phyloP scores from a whole-genome alignment of 768 basidiomycete genomes.

The Rhodotorula paludigena region DNA sequence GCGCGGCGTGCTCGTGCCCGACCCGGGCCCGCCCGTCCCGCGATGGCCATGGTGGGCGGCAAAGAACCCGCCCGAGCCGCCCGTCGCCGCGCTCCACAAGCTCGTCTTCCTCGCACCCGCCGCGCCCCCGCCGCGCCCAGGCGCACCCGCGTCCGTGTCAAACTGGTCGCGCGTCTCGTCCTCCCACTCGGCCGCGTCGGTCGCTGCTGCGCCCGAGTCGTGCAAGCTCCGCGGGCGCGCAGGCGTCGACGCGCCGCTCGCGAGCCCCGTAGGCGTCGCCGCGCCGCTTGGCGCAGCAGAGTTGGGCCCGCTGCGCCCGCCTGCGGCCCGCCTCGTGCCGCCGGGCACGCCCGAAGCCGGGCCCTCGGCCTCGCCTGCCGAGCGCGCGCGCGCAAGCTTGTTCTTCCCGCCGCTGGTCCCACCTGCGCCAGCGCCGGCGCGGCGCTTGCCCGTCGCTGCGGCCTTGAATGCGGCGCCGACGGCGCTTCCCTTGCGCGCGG shows the following conservation, averaged over 20 bases:
- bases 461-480: background rate
- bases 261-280: background rate
- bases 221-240: conserved; percentile 2
- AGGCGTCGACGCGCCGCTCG: background rate
- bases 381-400: background rate
- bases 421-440: background rate
- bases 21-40: background rate
- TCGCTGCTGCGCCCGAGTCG: background rate
- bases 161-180: conserved; percentile 35
- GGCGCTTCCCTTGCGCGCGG: background rate
- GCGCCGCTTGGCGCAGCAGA: background rate
- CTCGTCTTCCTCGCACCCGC: background rate
- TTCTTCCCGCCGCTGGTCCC: background rate
- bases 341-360: background rate
- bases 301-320: too few relatives aligned
- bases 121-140: background rate
- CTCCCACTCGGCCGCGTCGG: conserved; percentile 11
- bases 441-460: background rate
- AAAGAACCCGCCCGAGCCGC: background rate
- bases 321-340: background rate
- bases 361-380: conserved; percentile 15
- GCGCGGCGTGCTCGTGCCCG: conserved; percentile 28
- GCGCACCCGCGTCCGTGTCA: conserved; percentile 13
- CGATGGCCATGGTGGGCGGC: background rate
- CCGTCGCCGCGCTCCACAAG: background rate